Base-by-base conservation (phyloP, 768 basidiomycete genomes). In the Pisolithus microcarpus region DNA sequence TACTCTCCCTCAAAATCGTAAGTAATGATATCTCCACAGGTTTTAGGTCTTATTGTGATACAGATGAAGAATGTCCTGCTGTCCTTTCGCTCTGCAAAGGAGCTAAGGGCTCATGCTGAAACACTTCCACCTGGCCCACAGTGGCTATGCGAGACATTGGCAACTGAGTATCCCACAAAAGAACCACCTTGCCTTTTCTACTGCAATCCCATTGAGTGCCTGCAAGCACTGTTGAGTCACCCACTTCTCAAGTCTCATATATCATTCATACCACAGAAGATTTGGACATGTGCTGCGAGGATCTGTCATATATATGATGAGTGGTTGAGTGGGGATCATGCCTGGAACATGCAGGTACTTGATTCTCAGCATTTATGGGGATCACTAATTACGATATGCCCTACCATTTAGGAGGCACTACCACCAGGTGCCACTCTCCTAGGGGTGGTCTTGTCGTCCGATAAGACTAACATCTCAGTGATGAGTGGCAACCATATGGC, bases 361-460 rank as follows among this genome's bases (percentile, higher is more conserved):
- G 26, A 7, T 51, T 47, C 43, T 7, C 28, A 6, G 7, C 31
- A 19, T 10, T 15, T 50, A 10, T 19, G 18, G 30, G 4, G 18
- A 7, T 50, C n/a, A 2, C 21, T 16, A 2, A 43, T 19, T 13
- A n/a, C 36, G 8, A 48, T 19, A 38, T 23, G 21, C 15, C 11
- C 4, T 3, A 9, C 8, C 38, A 39, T 26, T 18, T 28, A 64
- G 61, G 39, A 51, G 7, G 31, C 50, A 34, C 43, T 68, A 9
- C 64, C 61, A 7, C 18, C 42, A 1, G 67, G 64, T 7, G 55
- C 59, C 0, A 65, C 67, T 3, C 52, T 70, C 15, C 54, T 70
- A 9, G 66, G 69, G 4, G 54, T 60, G 1, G 57, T 71, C 15
- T 43, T 63, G 2, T 62, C 63, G 18, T 66, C 26, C 4, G 26